These are phyloP conservation scores for Coemansia sp. DNA, from an alignment of 192 early-diverging fungal species.

Conservation along the genomic window DNA sequence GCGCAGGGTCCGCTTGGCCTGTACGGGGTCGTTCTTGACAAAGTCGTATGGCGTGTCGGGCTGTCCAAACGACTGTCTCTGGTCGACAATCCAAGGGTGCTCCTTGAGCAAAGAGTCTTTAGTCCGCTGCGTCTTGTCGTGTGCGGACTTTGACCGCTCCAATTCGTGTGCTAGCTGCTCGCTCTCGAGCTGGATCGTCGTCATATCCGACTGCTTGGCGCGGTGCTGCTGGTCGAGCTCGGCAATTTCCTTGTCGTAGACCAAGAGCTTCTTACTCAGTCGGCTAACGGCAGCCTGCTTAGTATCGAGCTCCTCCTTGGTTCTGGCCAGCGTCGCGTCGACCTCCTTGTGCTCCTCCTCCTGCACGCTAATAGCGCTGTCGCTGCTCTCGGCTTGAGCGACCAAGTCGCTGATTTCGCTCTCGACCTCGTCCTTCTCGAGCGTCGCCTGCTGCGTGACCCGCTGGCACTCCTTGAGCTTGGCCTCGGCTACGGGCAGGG, in stretches of 20 bases:
- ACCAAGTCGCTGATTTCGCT: slow-evolving; percentile 41
- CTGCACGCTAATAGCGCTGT: slow-evolving; percentile 49
- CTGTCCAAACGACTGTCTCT: slow-evolving; percentile 89
- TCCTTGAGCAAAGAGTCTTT: slow-evolving; percentile 59
- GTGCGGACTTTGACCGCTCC: slow-evolving; percentile 69
- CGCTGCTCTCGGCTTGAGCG: slow-evolving; percentile 33
- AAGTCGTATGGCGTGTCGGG: slow-evolving; percentile 85
- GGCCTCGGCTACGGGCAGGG: slow-evolving; percentile 60
- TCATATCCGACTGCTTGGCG: slow-evolving; percentile 65
- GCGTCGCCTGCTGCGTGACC: slow-evolving; percentile 40
- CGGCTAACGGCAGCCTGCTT: slow-evolving; percentile 62
- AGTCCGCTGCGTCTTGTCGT: slow-evolving; percentile 52
- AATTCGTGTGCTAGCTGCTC: slow-evolving; percentile 81
- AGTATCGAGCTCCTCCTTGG: slow-evolving; percentile 54
- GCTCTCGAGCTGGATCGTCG: slow-evolving; percentile 75
- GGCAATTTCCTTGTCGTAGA: slow-evolving; percentile 79
- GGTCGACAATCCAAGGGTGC: slow-evolving; percentile 87
- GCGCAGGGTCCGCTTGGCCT: slow-evolving; percentile 72
- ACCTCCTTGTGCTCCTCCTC: slow-evolving; percentile 56
- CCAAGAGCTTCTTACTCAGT: slow-evolving; percentile 67
- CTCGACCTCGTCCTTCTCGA: slow-evolving; percentile 54
- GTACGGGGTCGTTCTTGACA: slow-evolving; percentile 68
- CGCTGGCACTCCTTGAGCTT: slow-evolving; percentile 50
- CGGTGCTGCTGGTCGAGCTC: slow-evolving; percentile 70
- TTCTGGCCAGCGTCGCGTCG: slow-evolving; percentile 48